Conservation (phyloP, 139 green algal species). For the Eudorina sp. region DNA sequence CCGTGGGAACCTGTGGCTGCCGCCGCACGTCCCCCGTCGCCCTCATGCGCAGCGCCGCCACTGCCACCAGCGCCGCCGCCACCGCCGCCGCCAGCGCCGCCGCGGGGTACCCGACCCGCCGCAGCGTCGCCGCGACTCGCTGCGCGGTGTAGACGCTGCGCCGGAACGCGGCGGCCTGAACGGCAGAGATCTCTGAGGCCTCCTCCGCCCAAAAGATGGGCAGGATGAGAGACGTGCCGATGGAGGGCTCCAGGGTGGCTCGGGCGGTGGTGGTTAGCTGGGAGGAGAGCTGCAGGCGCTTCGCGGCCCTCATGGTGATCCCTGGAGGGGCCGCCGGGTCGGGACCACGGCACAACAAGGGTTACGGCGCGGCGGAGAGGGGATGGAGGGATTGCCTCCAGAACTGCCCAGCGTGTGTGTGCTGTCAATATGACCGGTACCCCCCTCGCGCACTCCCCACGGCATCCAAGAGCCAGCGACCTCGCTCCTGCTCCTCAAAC, state of each 20-base stretch:
- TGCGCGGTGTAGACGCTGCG: neutral
- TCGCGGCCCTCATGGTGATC: constrained; percentile 33
- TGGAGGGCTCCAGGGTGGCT: constrained; percentile 5
- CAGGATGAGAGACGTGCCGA: neutral
- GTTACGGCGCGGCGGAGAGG: too few relatives aligned
- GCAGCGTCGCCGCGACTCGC: neutral
- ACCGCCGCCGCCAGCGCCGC: neutral
- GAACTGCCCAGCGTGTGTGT: too few relatives aligned
- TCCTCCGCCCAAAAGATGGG: constrained; percentile 44
- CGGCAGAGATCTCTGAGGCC: constrained; percentile 6
- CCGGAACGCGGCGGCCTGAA: neutral
- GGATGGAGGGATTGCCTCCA: too few relatives aligned
- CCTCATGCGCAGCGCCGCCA: too few relatives aligned
- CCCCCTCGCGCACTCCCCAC: too few relatives aligned
- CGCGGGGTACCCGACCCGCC: neutral
- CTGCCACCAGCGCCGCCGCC: neutral
- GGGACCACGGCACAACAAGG: too few relatives aligned
- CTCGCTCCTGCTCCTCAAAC: too few relatives aligned
- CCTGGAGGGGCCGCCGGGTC: too few relatives aligned
- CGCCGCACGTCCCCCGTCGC: too few relatives aligned
- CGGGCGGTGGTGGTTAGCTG: neutral
- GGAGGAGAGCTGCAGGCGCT: constrained; percentile 41
- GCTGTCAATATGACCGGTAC: too few relatives aligned
- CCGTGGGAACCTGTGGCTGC: too few relatives aligned
- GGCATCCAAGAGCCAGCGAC: too few relatives aligned